Evolutionary conservation across 2,329 filamentous ascomycete genomes (phyloP).

Genomic region (Nannizzia gypsea): DNA sequence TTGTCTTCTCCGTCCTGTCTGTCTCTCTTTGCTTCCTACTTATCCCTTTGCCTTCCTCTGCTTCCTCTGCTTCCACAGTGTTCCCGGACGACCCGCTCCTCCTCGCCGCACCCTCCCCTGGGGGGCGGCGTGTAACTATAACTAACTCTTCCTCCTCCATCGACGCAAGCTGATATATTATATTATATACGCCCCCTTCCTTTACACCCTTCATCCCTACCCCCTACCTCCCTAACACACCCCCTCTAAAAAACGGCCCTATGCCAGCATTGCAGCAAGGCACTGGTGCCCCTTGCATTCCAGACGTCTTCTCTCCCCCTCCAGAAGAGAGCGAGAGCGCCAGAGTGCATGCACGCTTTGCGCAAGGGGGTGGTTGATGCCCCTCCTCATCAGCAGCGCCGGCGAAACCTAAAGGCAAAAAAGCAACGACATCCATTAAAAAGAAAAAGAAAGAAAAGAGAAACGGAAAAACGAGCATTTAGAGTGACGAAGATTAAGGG

Average conservation of each 20-base stretch:
- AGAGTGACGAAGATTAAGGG: no score
- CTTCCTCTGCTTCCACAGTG: neutral
- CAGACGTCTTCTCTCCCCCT: slow-evolving; percentile 1
- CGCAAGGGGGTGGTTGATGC: neutral
- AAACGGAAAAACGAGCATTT: neutral
- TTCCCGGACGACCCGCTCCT: neutral
- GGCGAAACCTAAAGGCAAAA: neutral
- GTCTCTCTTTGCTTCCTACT: neutral
- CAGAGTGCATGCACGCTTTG: neutral
- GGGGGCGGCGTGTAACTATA: neutral
- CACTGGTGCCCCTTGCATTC: slow-evolving; percentile 1
- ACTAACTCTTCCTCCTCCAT: no score
- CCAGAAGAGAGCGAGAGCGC: neutral
- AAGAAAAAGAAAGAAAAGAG: neutral
- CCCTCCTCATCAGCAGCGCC: neutral
- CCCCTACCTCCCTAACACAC: neutral
- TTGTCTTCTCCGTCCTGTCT: neutral
- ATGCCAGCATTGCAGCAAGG: slow-evolving; percentile 1
- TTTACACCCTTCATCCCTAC: neutral
- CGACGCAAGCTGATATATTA: no score
- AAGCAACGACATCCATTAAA: no score
- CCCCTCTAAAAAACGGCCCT: neutral
- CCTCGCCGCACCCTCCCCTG: neutral
- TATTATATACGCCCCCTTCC: no score
- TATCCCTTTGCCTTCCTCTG: no score